Conservation (phyloP, 495 filamentous ascomycete species). For the Penicillium bovifimosum region DNA sequence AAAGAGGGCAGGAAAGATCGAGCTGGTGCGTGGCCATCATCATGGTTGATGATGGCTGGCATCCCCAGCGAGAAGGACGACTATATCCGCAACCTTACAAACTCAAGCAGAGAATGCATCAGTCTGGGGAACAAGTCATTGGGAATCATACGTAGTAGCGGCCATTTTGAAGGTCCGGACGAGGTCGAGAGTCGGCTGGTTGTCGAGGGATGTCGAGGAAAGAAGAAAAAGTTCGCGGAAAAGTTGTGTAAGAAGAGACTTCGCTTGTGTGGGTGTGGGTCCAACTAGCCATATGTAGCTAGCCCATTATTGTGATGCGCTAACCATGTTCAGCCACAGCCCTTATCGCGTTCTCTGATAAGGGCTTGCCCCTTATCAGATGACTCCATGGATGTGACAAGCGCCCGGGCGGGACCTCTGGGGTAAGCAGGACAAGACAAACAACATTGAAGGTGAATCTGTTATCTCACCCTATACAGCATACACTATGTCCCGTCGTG, state of each 20-base stretch:
- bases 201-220: constrained; percentile 36
- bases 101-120: constrained; percentile 36
- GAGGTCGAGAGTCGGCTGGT: constrained; percentile 39
- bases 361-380: neutral
- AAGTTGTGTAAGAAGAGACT: constrained; percentile 21
- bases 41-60: constrained; percentile 26
- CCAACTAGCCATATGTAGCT: constrained; percentile 17
- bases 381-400: neutral
- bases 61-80: constrained; percentile 74
- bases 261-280: constrained; percentile 33
- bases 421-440: neutral
- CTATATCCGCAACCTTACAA: constrained; percentile 59
- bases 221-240: constrained; percentile 26
- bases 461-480: neutral
- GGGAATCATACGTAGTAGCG: constrained; percentile 59
- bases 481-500: constrained; percentile 48
- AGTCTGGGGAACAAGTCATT: constrained; percentile 34
- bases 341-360: constrained; percentile 24
- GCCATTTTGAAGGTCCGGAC: constrained; percentile 43
- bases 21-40: constrained; percentile 61
- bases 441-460: neutral
- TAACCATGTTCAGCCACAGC: constrained; percentile 14
- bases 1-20: constrained; percentile 65
- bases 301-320: constrained; percentile 3
- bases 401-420: neutral